These are phyloP conservation scores for Diplodia intermedia DNA, from an alignment of 2,329 filamentous ascomycete genomes.

Conservation along the genomic window DNA sequence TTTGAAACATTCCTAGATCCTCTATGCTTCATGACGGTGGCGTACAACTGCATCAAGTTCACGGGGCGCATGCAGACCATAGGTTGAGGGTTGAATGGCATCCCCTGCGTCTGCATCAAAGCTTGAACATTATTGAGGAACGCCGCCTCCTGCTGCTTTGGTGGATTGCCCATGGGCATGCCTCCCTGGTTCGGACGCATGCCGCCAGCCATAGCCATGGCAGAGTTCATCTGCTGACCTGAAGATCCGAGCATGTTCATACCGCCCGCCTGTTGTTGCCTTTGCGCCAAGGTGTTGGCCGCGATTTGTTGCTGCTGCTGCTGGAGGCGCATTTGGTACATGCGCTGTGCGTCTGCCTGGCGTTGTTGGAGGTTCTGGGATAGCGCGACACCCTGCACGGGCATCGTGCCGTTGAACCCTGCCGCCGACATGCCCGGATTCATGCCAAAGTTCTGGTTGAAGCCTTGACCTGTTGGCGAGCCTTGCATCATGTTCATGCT, in stretches of 20 bases:
- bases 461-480: slow-evolving; percentile 45
- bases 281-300: slow-evolving; percentile 48
- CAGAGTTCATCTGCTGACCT: slow-evolving; percentile 40
- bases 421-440: slow-evolving; percentile 38
- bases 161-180: slow-evolving; percentile 28
- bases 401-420: slow-evolving; percentile 53
- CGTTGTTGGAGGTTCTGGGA: slow-evolving; percentile 57
- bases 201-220: slow-evolving; percentile 32
- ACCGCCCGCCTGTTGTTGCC: slow-evolving; percentile 47
- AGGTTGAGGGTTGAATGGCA: slow-evolving; percentile 77
- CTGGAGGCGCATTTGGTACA: slow-evolving; percentile 86
- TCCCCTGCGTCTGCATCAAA: slow-evolving; percentile 78
- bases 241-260: slow-evolving; percentile 43
- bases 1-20: slow-evolving; percentile 77
- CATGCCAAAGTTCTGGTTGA: slow-evolving; percentile 49
- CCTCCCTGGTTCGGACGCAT: slow-evolving; percentile 33
- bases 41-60: slow-evolving; percentile 78
- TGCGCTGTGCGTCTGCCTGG: slow-evolving; percentile 72
- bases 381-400: slow-evolving; percentile 55
- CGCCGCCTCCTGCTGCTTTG: slow-evolving; percentile 29
- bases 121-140: slow-evolving; percentile 73
- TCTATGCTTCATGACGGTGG: slow-evolving; percentile 75
- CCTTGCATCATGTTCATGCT: slow-evolving; percentile 44
- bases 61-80: slow-evolving; percentile 75
- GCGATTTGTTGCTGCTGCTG: slow-evolving; percentile 70